These are phyloP conservation scores for Arachis stenosperma DNA, from an alignment of 306 rosid genomes.

Conservation along the genomic window DNA sequence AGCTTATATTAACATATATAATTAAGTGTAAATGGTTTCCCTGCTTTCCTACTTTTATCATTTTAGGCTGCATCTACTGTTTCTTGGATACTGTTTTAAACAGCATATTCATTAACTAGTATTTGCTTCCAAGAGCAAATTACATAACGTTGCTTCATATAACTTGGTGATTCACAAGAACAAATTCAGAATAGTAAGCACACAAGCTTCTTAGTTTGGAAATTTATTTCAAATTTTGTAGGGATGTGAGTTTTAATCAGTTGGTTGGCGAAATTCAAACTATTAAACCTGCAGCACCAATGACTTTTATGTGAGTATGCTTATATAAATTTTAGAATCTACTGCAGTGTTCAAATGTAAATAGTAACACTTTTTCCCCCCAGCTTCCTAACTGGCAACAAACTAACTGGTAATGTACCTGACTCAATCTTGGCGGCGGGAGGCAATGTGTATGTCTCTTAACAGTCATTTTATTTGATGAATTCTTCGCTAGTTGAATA, in stretches of 20 bases:
- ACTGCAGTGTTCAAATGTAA: constrained; percentile 27
- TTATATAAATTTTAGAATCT: constrained; percentile 21
- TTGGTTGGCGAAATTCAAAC: constrained; percentile 77
- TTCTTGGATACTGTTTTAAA: constrained; percentile 1
- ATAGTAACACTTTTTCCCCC: constrained; percentile 27
- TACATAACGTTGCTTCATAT: constrained; percentile 13
- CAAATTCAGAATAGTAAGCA: constrained; percentile 12
- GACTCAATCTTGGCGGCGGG: constrained; percentile 69
- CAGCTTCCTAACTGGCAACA: constrained; percentile 79
- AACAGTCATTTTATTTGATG: constrained; percentile 20
- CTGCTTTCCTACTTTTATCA: not conserved
- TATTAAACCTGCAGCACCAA: constrained; percentile 34
- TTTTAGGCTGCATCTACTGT: constrained; percentile 18
- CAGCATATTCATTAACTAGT: not conserved
- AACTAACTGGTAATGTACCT: constrained; percentile 69
- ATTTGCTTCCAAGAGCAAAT: constrained; percentile 7
- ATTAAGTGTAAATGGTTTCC: not conserved
- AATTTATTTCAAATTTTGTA: constrained; percentile 40
- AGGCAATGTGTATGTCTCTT: constrained; percentile 68
- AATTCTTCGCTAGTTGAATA: constrained; percentile 18
- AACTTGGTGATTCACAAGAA: constrained; percentile 4
- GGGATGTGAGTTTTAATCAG: constrained; percentile 90
- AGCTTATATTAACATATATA: not conserved
- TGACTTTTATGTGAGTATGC: constrained; percentile 68
- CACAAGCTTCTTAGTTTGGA: not conserved